Percentiles rank a stretch among this genome's conserved stretches.
Conservation (phyloP, 2,329 filamentous ascomycete genomes). For the Rhynchosporium agropyri region DNA sequence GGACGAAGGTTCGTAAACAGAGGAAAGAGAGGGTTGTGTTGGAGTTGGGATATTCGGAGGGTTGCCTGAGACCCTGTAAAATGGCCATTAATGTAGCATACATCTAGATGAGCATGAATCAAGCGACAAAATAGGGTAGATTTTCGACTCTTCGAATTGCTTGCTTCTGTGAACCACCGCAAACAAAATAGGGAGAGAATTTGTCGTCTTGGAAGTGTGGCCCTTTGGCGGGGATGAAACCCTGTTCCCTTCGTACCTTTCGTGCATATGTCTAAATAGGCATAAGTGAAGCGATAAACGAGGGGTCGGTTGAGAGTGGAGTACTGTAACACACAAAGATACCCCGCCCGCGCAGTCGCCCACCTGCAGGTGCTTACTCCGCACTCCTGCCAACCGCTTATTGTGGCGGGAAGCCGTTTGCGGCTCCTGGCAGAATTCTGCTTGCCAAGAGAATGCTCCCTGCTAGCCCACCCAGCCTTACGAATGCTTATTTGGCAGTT, state of each 20-base stretch:
- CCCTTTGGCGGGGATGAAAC: neutral
- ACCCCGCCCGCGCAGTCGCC: neutral
- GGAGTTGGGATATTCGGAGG: neutral
- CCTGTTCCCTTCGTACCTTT: neutral
- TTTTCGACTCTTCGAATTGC: neutral
- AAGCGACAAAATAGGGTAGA: neutral
- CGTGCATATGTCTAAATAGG: neutral
- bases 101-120: neutral
- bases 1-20: neutral
- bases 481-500: neutral
- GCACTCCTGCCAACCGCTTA: constrained; percentile 3
- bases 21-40: neutral
- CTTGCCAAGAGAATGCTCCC: neutral
- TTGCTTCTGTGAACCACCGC: neutral
- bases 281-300: neutral
- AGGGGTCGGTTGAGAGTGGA: too few species aligned
- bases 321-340: too few species aligned
- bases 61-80: neutral
- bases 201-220: neutral
- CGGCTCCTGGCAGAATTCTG: neutral
- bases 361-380: neutral
- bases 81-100: neutral
- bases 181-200: neutral
- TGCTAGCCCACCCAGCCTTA: constrained; percentile 1
- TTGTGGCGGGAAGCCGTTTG: constrained; percentile 3